These are phyloP conservation scores for Zygnema circumcarinatum DNA, from an alignment of 139 green algal species.

Conservation along the genomic window DNA sequence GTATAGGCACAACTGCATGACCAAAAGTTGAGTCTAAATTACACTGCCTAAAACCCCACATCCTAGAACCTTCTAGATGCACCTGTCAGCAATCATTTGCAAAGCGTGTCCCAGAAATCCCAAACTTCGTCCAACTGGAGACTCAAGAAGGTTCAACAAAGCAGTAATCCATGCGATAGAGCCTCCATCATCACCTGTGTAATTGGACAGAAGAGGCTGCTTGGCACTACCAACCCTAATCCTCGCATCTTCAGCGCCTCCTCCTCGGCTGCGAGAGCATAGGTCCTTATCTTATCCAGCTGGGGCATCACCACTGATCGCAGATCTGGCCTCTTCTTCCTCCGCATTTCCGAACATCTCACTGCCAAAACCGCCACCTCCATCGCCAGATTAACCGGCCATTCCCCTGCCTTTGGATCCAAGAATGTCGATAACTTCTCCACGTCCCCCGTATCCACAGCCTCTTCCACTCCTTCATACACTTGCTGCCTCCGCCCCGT, in stretches of 20 bases:
- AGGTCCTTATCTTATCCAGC: conserved; percentile 19
- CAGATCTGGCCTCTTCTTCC: conserved; percentile 49
- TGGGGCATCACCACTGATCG: conserved; percentile 41
- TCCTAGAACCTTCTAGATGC: no score
- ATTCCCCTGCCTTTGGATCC: conserved; percentile 33
- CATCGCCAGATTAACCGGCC: conserved; percentile 40
- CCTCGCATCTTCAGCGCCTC: conserved; percentile 32
- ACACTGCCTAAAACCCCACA: no score
- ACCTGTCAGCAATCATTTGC: no score
- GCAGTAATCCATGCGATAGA: background rate
- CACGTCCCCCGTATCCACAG: conserved; percentile 2
- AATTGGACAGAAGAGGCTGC: conserved; percentile 51
- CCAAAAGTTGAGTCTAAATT: no score
- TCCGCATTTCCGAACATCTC: conserved; percentile 38
- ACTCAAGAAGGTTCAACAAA: background rate
- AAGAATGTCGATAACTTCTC: conserved; percentile 11
- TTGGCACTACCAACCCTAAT: background rate
- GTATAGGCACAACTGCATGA: no score
- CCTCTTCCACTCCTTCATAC: conserved; percentile 21
- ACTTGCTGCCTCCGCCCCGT: conserved; percentile 31
- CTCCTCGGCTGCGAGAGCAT: conserved; percentile 26
- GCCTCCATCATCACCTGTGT: conserved; percentile 48
- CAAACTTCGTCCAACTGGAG: no score
- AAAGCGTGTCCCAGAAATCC: no score
- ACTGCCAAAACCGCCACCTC: conserved; percentile 38